These are phyloP conservation scores for Trypanosoma theileri DNA, from an alignment of 208 protist species.

Conservation along the genomic window DNA sequence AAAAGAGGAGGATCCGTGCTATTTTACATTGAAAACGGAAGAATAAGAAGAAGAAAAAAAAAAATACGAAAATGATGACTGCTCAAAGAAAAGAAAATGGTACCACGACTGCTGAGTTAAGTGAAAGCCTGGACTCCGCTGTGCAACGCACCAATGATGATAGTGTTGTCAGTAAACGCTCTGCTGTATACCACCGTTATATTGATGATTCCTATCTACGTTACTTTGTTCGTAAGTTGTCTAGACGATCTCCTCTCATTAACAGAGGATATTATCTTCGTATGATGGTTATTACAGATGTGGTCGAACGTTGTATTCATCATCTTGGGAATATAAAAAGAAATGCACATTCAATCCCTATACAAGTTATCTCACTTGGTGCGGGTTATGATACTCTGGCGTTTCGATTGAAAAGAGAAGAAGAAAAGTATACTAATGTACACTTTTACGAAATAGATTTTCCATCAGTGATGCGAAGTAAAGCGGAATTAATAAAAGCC, in stretches of 20 bases:
- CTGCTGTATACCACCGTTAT: conserved; percentile 73
- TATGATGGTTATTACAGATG: conserved; percentile 79
- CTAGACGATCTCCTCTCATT: conserved; percentile 82
- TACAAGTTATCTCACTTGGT: conserved; percentile 87
- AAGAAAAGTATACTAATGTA: conserved; percentile 26
- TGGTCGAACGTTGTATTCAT: conserved; percentile 47
- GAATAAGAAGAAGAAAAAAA: too few species aligned
- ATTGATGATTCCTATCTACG: conserved; percentile 75
- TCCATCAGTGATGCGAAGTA: conserved; percentile 71
- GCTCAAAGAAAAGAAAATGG: conserved; percentile 40
- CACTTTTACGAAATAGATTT: conserved; percentile 86
- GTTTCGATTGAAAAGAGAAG: conserved; percentile 33
- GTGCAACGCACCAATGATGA: conserved; percentile 93
- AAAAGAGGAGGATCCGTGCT: too few species aligned
- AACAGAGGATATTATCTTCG: conserved; percentile 90
- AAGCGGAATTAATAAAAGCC: conserved; percentile 63
- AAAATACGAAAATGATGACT: conserved; percentile 51
- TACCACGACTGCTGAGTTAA: not conserved
- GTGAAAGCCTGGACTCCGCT: conserved; percentile 58
- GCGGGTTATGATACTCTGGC: conserved; percentile 90
- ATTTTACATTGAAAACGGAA: too few species aligned
- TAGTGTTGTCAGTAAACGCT: conserved; percentile 89
- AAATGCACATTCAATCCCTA: conserved; percentile 4
- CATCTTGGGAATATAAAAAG: conserved; percentile 15
- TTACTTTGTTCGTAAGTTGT: conserved; percentile 78